Evolutionary conservation across 768 basidiomycete species (phyloP).

Genomic region (Auricularia sp.): DNA sequence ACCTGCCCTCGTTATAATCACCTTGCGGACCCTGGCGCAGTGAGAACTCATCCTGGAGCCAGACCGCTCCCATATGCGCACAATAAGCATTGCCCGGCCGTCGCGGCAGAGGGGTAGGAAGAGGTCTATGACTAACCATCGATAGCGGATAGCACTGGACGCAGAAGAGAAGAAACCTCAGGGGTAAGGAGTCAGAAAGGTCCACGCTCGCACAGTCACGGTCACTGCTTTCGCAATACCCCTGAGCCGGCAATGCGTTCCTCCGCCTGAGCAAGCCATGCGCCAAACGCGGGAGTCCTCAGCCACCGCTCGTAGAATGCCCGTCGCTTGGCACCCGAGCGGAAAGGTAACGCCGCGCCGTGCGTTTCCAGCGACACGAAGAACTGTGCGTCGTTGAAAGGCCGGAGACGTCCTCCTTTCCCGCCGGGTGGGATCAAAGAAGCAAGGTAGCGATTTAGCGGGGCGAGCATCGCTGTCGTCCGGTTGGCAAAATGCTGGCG

Average conservation of each 20-base stretch:
- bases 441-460: conserved; percentile 85
- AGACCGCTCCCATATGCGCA: no score
- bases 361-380: conserved; percentile 61
- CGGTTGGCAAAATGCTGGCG: conserved; percentile 78
- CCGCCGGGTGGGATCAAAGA: conserved; percentile 69
- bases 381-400: conserved; percentile 62
- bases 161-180: no score
- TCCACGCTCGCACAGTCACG: no score
- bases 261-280: conserved; percentile 74
- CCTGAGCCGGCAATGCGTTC: conserved; percentile 16
- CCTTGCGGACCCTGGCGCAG: background rate
- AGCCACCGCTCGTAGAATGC: conserved; percentile 77
- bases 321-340: conserved; percentile 47
- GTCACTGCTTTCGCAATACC: background rate
- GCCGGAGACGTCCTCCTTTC: conserved; percentile 47
- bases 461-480: conserved; percentile 78
- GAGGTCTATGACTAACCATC: no score
- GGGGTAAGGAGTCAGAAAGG: no score
- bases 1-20: background rate
- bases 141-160: background rate
- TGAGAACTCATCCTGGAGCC: no score
- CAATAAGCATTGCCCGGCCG: no score
- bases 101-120: no score
- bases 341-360: conserved; percentile 68
- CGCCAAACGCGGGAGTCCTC: conserved; percentile 63